These are phyloP conservation scores for Cercospora zeina DNA, from an alignment of 2,329 filamentous ascomycete species.

Conservation along the genomic window DNA sequence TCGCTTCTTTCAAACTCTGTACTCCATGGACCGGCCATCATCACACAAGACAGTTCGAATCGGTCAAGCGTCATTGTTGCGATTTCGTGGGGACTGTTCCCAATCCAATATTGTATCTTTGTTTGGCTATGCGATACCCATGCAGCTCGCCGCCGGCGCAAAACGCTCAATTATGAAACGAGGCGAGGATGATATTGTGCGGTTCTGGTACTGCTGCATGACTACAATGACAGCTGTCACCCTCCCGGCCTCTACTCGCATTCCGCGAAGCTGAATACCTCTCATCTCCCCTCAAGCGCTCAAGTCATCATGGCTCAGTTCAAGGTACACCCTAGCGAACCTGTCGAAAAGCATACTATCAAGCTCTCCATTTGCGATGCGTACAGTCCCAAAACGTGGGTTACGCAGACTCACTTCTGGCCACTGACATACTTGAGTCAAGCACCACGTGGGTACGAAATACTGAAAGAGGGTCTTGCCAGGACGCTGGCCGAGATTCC, in stretches of 20 bases:
- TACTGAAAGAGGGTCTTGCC: constrained; percentile 22
- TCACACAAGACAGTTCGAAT: not conserved
- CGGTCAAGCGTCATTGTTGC: not conserved
- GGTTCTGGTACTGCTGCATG: not conserved
- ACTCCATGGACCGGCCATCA: not conserved
- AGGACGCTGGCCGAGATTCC: constrained; percentile 25
- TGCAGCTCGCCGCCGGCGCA: constrained; percentile 3
- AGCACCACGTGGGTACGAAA: constrained; percentile 11
- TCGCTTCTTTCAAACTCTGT: not conserved
- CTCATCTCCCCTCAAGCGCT: not conserved
- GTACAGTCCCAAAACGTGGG: constrained; percentile 27
- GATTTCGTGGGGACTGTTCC: not conserved
- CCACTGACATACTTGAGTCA: constrained; percentile 5
- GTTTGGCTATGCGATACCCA: not conserved
- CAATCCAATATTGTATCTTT: not conserved
- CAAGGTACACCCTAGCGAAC: constrained; percentile 18
- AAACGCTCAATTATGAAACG: not conserved
- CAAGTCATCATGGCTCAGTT: not conserved
- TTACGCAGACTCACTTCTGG: constrained; percentile 27
- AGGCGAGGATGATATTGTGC: not conserved
- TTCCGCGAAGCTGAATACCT: not conserved
- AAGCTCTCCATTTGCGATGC: constrained; percentile 26
- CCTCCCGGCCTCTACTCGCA: not conserved
- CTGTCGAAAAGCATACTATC: constrained; percentile 17
- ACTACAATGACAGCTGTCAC: not conserved